Percentiles rank a stretch among this genome's conserved stretches.
These are phyloP conservation scores for Protoeuglena noctilucae DNA, from an alignment of 139 green algal species.

Conservation along the genomic window DNA sequence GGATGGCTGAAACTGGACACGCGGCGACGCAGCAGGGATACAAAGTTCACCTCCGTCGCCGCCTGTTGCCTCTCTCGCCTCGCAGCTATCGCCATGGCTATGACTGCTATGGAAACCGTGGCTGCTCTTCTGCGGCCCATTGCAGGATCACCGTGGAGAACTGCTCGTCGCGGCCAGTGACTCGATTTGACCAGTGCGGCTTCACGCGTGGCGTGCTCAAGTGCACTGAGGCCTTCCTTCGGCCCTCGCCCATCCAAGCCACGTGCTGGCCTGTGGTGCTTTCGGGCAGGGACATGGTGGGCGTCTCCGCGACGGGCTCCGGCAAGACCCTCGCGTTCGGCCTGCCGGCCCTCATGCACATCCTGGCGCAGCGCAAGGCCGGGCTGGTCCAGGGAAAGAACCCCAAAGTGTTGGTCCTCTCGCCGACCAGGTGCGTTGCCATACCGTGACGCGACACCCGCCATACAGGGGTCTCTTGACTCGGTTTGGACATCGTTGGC, in stretches of 20 bases:
- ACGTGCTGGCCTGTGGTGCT: conserved; percentile 3
- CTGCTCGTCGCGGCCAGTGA: background rate
- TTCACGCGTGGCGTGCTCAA: background rate
- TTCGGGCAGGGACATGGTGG: conserved; percentile 46
- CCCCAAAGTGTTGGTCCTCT: conserved; percentile 39
- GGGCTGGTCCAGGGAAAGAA: conserved; percentile 6
- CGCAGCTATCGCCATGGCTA: too few species aligned
- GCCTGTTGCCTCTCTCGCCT: background rate
- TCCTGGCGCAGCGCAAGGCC: conserved; percentile 34
- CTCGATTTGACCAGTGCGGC: background rate
- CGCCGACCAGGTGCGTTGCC: too few species aligned
- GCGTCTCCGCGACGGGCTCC: conserved; percentile 68
- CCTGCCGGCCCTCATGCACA: conserved; percentile 61
- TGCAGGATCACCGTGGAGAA: conserved; percentile 1
- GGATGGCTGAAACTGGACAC: background rate
- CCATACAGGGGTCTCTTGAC: too few species aligned
- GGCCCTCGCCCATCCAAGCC: background rate
- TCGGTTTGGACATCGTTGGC: too few species aligned
- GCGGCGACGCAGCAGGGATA: background rate
- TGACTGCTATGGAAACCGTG: too few species aligned
- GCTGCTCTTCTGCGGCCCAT: background rate
- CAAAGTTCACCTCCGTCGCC: background rate
- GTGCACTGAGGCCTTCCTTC: background rate
- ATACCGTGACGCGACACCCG: too few species aligned
- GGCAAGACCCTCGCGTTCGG: conserved; percentile 74